Conservation (phyloP, 2,329 filamentous ascomycete species). For the Juglanconis sp. region DNA sequence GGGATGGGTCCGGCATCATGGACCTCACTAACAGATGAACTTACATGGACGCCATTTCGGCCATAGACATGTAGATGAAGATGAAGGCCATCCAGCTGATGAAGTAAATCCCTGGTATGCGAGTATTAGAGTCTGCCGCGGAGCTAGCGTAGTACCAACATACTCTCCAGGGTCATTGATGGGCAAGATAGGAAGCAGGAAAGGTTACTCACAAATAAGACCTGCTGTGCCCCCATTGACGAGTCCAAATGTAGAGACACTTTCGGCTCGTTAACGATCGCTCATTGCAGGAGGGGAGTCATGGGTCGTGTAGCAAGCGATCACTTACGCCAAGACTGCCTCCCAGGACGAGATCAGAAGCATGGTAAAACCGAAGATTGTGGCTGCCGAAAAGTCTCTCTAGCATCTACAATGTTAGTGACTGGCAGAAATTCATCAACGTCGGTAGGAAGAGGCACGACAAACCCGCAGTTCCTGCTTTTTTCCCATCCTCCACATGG, state of each 20-base stretch:
- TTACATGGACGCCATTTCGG: slow-evolving; percentile 41
- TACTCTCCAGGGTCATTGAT: too few relatives aligned
- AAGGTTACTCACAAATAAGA: slow-evolving; percentile 38
- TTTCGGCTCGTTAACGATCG: neutral
- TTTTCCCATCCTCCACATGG: slow-evolving; percentile 41
- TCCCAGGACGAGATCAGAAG: slow-evolving; percentile 55
- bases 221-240: slow-evolving; percentile 51
- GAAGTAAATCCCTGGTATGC: slow-evolving; percentile 35
- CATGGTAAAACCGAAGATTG: slow-evolving; percentile 50
- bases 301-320: too few relatives aligned
- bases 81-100: slow-evolving; percentile 45
- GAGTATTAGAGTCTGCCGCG: too few relatives aligned
- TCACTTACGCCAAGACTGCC: slow-evolving; percentile 35
- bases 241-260: slow-evolving; percentile 30
- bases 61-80: slow-evolving; percentile 38
- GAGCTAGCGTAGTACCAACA: too few relatives aligned
- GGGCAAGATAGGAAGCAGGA: too few relatives aligned
- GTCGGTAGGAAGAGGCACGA: neutral
- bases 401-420: slow-evolving; percentile 19
- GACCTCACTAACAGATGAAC: neutral
- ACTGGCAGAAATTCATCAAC: neutral
- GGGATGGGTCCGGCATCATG: too few relatives aligned
- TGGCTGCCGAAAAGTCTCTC: slow-evolving; percentile 47
- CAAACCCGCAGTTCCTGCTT: slow-evolving; percentile 42
- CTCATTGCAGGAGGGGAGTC: neutral